phyloP scores from a whole-genome alignment of 2,329 filamentous ascomycete genomes.

The Scedosporium boydii region DNA sequence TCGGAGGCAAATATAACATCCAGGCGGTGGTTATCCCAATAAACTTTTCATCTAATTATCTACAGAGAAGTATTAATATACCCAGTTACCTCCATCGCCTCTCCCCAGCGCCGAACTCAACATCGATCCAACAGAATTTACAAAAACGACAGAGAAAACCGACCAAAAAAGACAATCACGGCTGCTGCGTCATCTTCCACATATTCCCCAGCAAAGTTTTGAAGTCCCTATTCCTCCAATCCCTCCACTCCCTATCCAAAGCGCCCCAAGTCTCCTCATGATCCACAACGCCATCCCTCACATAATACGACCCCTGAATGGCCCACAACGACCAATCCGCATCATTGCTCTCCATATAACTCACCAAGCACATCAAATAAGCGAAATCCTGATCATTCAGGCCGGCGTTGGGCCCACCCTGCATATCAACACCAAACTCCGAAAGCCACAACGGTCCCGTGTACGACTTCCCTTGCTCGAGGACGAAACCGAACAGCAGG shows the following conservation, averaged over 20 bases:
- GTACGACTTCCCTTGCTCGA: slow-evolving; percentile 33
- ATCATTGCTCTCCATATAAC: slow-evolving; percentile 45
- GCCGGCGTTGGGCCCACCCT: slow-evolving; percentile 30
- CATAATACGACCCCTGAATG: slow-evolving; percentile 48
- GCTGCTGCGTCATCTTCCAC: slow-evolving; percentile 27
- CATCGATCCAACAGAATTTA: not conserved
- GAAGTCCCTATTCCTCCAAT: slow-evolving; percentile 27
- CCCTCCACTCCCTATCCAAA: slow-evolving; percentile 30
- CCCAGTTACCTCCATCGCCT: not conserved
- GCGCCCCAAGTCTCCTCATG: slow-evolving; percentile 44
- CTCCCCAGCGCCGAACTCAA: not conserved
- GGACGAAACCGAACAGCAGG: slow-evolving; percentile 39
- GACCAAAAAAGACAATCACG: slow-evolving; percentile 11
- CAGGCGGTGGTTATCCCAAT: too few relatives aligned
- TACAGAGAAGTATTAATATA: not conserved
- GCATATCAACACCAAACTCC: slow-evolving; percentile 48
- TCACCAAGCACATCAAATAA: slow-evolving; percentile 42
- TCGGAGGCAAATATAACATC: too few relatives aligned
- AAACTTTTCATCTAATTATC: too few relatives aligned
- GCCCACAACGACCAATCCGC: slow-evolving; percentile 52
- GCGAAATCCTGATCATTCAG: slow-evolving; percentile 31
- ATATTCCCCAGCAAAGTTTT: slow-evolving; percentile 26
- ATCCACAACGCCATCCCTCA: slow-evolving; percentile 38
- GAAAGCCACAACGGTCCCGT: slow-evolving; percentile 48
- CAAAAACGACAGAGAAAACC: not conserved